Evolutionary conservation across 1,284 basidiomycete genomes (phyloP), one percentile per base, ranked within the genome.

Genomic region (Phellopilus nigrolimitatus): DNA sequence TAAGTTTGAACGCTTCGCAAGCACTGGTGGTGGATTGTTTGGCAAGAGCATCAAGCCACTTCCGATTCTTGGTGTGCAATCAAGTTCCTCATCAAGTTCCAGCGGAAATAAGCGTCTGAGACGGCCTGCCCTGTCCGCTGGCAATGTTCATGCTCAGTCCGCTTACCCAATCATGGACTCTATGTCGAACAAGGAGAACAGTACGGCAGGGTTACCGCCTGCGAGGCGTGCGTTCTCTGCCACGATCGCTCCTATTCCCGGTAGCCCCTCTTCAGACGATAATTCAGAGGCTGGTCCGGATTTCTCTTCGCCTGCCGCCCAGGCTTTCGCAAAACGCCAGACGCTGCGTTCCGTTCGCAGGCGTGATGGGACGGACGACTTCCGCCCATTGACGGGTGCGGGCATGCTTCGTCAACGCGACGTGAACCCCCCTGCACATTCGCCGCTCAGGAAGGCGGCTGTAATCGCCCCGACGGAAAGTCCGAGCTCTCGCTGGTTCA

Each of bases 311-410:
- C 86, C 87, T 25, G 59, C 59, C 34, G 87, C 85, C 37, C 81
- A 84, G 59, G 84, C 85, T 6, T 88, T 89, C 61, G 77, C 83
- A 1, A 80, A 79, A 59, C 78, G 84, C 34, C 86, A 88, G 54
- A 80, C 85, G 55, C 73, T 78, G 21, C 85, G 79, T 70, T 85
- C 85, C 0, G 75, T 89, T 53, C 73, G 86, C 39, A 71, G 86
- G 38, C 80, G 85, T 59, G 87, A 89, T 60, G 87, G 86, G 12
- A 88, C 84, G 17, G 86, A 89, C 44, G 83, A 88, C 62, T 84
- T 89, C 59, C 72, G 80, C 50, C 83, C 84, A 13, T 64, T 84
- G 13, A 82, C 82, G 10, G 81, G 81, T 19, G 79, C 72, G 7
- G 78, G 74, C 21, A 75, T 79, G 15, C 63, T 75, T 60, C 69